Evolutionary conservation across 31 red algal species (phyloP).

Genomic region (Bonnemaisonia californica): DNA sequence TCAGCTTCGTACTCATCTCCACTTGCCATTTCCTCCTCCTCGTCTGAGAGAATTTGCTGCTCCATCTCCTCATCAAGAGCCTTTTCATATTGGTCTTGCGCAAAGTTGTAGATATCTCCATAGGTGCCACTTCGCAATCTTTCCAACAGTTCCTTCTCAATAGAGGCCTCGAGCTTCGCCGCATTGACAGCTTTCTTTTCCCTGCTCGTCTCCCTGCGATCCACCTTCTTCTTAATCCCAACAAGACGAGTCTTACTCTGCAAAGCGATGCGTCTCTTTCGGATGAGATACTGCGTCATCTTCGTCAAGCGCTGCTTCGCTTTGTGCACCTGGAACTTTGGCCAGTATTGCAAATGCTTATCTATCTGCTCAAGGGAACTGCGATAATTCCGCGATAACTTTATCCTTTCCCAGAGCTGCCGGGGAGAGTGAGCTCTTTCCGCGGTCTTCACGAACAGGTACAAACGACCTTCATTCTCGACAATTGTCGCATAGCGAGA

Average conservation of each 20-base stretch:
- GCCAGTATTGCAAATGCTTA: constrained; percentile 89
- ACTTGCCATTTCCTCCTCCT: constrained; percentile 57
- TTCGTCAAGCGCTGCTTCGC: constrained; percentile 99
- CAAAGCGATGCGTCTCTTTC: constrained; percentile 68
- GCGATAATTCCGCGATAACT: constrained; percentile 76
- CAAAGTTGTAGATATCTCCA: constrained; percentile 96
- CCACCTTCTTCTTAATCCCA: constrained; percentile 86
- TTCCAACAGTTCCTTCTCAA: constrained; percentile 89
- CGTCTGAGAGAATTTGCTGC: constrained; percentile 63
- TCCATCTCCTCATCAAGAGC: constrained; percentile 73
- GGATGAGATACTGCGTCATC: constrained; percentile 91
- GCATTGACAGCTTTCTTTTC: constrained; percentile 86
- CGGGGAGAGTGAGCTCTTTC: constrained; percentile 93
- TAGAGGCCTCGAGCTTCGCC: constrained; percentile 80
- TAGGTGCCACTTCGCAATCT: constrained; percentile 83
- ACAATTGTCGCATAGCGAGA: constrained; percentile 97
- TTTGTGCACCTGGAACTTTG: constrained; percentile 86
- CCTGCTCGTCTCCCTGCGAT: constrained; percentile 69
- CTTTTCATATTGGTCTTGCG: constrained; percentile 86
- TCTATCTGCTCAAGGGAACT: constrained; percentile 82
- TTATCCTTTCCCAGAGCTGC: constrained; percentile 83
- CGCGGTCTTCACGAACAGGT: constrained; percentile 88
- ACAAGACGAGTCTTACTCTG: constrained; percentile 71
- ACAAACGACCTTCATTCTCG: constrained; percentile 70
- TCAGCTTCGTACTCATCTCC: constrained; percentile 62